phyloP scores from a whole-genome alignment of 2,329 filamentous ascomycete genomes.

The Fusarium mexicanum region DNA sequence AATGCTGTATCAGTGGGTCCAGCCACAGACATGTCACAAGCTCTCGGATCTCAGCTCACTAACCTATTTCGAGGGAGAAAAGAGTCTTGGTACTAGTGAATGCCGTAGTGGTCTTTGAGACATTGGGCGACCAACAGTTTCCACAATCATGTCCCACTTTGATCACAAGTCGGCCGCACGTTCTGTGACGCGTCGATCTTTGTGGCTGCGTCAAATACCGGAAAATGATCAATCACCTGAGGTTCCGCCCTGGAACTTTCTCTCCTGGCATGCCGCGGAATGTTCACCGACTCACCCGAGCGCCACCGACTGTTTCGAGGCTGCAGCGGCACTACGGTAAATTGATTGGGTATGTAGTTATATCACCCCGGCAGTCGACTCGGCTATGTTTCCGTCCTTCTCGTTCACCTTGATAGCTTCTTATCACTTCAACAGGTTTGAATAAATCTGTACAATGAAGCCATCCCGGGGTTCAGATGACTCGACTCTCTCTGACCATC shows the following conservation, averaged over 20 bases:
- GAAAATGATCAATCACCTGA: background rate
- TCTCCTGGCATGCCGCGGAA: background rate
- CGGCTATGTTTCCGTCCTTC: background rate
- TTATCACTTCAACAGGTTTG: background rate
- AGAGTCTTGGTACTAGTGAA: background rate
- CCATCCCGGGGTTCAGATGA: background rate
- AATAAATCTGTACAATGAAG: background rate
- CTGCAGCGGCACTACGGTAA: background rate
- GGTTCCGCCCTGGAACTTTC: background rate
- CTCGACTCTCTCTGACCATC: background rate
- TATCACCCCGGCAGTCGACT: background rate
- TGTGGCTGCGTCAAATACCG: background rate
- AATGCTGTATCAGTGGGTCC: background rate
- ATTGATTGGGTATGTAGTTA: background rate
- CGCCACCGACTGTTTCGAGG: background rate
- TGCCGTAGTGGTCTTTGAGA: background rate
- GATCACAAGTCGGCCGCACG: background rate
- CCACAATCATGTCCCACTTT: background rate
- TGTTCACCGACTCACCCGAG: rapidly evolving
- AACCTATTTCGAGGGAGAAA: background rate
- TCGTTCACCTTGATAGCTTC: background rate
- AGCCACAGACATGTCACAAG: background rate
- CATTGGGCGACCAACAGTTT: background rate
- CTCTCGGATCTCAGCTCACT: background rate
- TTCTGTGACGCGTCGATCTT: background rate